Evolutionary conservation across 345 rosid species (phyloP).

Genomic region (Atalantia buxifolia): DNA sequence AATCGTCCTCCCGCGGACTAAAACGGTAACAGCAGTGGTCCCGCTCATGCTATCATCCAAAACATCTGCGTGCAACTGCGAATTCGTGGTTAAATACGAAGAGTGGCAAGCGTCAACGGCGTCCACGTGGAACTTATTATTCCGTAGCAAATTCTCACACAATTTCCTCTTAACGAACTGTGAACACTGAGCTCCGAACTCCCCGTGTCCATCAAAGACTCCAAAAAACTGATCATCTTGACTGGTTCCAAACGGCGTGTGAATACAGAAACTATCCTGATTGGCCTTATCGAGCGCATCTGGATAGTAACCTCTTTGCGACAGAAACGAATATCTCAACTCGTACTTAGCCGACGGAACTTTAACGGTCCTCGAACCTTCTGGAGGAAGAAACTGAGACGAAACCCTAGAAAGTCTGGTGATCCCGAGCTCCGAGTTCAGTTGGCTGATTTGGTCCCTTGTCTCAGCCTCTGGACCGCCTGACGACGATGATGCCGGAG

Average conservation of each 20-base stretch:
- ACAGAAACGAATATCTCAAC: slow-evolving; percentile 67
- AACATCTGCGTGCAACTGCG: slow-evolving; percentile 69
- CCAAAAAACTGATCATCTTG: slow-evolving; percentile 82
- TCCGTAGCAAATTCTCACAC: slow-evolving; percentile 83
- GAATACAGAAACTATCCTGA: slow-evolving; percentile 95
- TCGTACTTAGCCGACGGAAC: slow-evolving; percentile 63
- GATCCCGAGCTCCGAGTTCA: slow-evolving; percentile 61
- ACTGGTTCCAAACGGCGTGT: slow-evolving; percentile 77
- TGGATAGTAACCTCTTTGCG: slow-evolving; percentile 95
- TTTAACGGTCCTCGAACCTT: slow-evolving; percentile 67
- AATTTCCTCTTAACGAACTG: slow-evolving; percentile 75
- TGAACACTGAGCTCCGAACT: slow-evolving; percentile 86
- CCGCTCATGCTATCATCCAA: slow-evolving; percentile 97
- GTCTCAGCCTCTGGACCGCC: slow-evolving; percentile 45
- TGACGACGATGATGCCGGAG: slow-evolving; percentile 38
- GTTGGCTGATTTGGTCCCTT: slow-evolving; percentile 49
- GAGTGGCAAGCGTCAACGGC: slow-evolving; percentile 76
- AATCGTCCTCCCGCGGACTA: slow-evolving; percentile 78
- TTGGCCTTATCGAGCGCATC: slow-evolving; percentile 94
- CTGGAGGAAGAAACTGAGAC: slow-evolving; percentile 84
- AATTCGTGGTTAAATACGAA: slow-evolving; percentile 60
- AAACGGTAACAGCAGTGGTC: slow-evolving; percentile 84
- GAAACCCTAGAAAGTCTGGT: slow-evolving; percentile 89
- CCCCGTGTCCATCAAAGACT: slow-evolving; percentile 98
- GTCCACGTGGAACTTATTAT: slow-evolving; percentile 54